These are phyloP conservation scores for Ogataea degrootiae DNA, from an alignment of 805 yeast genomes.

Conservation along the genomic window DNA sequence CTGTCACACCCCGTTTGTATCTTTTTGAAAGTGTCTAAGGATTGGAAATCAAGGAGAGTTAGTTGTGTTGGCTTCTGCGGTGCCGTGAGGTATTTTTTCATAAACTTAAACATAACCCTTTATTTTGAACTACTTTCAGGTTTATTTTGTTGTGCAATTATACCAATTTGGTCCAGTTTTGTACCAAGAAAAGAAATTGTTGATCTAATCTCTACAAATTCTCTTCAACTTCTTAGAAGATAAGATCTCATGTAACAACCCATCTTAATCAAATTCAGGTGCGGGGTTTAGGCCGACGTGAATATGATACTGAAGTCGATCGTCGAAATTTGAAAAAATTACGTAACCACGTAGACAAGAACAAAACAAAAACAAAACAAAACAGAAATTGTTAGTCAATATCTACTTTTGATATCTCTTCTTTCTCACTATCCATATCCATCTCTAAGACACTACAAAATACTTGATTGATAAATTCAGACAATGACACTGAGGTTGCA, in stretches of 20 bases:
- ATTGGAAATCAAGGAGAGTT: conserved; percentile 54
- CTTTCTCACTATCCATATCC: neutral
- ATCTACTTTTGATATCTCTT: too few relatives aligned
- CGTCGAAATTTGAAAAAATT: too few relatives aligned
- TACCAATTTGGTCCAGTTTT: neutral
- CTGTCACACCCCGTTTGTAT: conserved; percentile 64
- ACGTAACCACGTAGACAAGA: too few relatives aligned
- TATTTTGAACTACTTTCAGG: neutral
- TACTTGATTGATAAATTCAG: neutral
- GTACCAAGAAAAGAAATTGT: neutral
- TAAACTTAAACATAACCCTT: conserved; percentile 2
- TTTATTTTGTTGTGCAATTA: neutral
- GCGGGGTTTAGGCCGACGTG: neutral
- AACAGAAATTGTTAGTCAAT: too few relatives aligned
- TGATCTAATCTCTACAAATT: neutral
- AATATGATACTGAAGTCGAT: too few relatives aligned
- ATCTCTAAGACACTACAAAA: neutral
- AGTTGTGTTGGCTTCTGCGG: conserved; percentile 17
- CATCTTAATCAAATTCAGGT: neutral
- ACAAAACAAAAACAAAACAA: too few relatives aligned
- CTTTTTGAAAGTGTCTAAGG: conserved; percentile 42
- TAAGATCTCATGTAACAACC: too few relatives aligned
- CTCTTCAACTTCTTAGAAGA: too few relatives aligned
- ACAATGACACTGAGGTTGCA: conserved; percentile 6
- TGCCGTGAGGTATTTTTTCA: conserved; percentile 9